Evolutionary conservation across 2,329 filamentous ascomycete species (phyloP), one percentile per base, ranked within the genome.

Genomic region (Neopestalotiopsis clavispora): DNA sequence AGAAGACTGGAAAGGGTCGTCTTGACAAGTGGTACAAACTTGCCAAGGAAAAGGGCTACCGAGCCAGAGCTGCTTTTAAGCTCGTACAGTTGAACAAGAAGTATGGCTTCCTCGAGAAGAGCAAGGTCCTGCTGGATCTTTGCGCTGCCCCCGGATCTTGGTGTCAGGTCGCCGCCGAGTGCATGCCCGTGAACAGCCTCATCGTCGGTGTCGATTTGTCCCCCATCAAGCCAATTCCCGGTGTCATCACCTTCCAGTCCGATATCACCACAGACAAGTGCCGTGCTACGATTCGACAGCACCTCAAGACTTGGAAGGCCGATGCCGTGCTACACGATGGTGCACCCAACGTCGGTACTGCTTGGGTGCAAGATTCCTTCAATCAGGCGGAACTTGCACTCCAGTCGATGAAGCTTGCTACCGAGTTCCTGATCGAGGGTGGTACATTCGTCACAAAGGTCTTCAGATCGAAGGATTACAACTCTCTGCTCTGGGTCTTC

Each of bases 11-110:
- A 84, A 98, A 98, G 85, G 95, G 95, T 82, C 95, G 95, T 89
- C 87, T 98, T 77, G 96, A 99, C 83, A 98, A 98, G 83, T 98
- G 95, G 94, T 99, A 98, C 84, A 95, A 95, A 80, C 91, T 98
- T 77, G 96, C 96, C 71, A 99, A 99, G 83, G 96, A 99, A 81
- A 98, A 98, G 82, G 96, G 96, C 71, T 99, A 98, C 59, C 89
- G 96, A 77, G 95, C 96, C 71, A 90, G 96, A 87, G 95, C 96
- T 75, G 95, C 96, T 68, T 98, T 98, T 88, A 99, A 99, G 84
- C 84, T 99, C 75, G 95, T 99, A 74, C 95, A 99, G 81, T 85
- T 99, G 76, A 99, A 99, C 85, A 98, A 98, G 84, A 98, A 98
- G 80, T 99, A 97, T 92, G 93, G 94, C 74, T 99, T 99, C 82